Percentiles rank a stretch among this genome's conserved stretches.
These are phyloP conservation scores for Backusella liffmaniae DNA, from an alignment of 192 early-diverging fungal genomes.

Conservation along the genomic window DNA sequence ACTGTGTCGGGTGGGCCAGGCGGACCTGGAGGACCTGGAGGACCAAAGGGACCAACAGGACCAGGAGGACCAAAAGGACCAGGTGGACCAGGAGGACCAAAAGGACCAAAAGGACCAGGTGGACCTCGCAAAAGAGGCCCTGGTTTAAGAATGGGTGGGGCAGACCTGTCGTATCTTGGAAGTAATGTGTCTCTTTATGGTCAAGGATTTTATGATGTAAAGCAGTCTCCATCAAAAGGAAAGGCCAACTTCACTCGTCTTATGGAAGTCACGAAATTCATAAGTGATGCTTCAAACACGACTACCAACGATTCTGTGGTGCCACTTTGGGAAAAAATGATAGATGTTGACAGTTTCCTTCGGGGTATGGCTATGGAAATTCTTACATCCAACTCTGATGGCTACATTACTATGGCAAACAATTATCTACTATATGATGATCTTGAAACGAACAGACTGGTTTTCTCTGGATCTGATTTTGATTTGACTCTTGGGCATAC, in stretches of 20 bases:
- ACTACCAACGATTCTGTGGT: background rate
- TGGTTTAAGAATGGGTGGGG: background rate
- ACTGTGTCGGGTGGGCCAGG: background rate
- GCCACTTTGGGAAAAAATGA: background rate
- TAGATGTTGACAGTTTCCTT: constrained; percentile 15
- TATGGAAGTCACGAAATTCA: background rate
- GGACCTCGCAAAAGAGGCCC: background rate
- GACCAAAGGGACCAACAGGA: background rate
- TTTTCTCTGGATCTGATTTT: constrained; percentile 15
- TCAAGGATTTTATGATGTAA: background rate
- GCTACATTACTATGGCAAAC: constrained; percentile 15
- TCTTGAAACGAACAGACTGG: background rate
- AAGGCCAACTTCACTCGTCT: background rate
- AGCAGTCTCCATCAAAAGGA: background rate
- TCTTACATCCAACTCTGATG: constrained; percentile 12
- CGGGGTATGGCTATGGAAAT: constrained; percentile 24
- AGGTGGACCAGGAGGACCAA: background rate
- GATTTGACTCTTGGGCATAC: constrained; percentile 14
- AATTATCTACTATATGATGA: constrained; percentile 26
- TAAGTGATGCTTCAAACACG: background rate
- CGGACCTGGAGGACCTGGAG: too few species aligned
- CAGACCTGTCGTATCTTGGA: constrained; percentile 4
- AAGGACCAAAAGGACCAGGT: background rate
- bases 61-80: background rate
- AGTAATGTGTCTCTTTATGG: background rate